Evolutionary conservation across 176 grass and related monocot genomes (phyloP).

Genomic region (Rhynchospora pubera): DNA sequence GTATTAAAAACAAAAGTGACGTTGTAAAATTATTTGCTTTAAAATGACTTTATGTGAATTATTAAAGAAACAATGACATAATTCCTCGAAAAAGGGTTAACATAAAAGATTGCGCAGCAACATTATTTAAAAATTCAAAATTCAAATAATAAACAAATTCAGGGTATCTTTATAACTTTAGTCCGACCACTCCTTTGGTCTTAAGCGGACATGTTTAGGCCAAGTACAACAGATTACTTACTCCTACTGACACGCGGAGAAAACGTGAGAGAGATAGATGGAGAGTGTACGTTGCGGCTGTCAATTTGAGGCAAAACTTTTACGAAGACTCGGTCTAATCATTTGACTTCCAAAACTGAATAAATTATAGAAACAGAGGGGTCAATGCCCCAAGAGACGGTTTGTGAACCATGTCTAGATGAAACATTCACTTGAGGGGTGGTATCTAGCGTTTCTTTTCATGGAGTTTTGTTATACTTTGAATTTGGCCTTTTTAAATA

Average conservation of each 20-base stretch:
- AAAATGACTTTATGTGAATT: too few species aligned
- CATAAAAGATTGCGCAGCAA: too few species aligned
- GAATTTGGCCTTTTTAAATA: slow-evolving; percentile 1
- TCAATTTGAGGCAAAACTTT: not conserved
- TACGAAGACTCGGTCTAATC: not conserved
- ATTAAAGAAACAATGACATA: too few species aligned
- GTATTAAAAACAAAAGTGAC: too few species aligned
- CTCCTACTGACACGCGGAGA: slow-evolving; percentile 12
- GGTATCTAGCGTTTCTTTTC: slow-evolving; percentile 25
- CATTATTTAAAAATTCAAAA: too few species aligned
- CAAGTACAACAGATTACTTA: not conserved
- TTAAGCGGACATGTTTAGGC: not conserved
- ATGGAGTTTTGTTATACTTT: slow-evolving; percentile 9
- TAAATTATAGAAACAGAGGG: not conserved
- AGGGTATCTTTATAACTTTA: not conserved
- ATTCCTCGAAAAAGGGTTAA: too few species aligned
- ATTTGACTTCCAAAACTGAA: not conserved
- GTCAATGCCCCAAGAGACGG: not conserved
- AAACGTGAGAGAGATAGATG: slow-evolving; percentile 11
- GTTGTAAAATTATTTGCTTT: too few species aligned
- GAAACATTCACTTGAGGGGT: not conserved
- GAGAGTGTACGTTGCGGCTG: slow-evolving; percentile 27
- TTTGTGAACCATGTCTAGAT: not conserved
- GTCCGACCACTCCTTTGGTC: not conserved
- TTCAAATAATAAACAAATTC: too few species aligned